phyloP scores from a whole-genome alignment of 2,329 filamentous ascomycete genomes.

The Pestalotiopsis sp. region DNA sequence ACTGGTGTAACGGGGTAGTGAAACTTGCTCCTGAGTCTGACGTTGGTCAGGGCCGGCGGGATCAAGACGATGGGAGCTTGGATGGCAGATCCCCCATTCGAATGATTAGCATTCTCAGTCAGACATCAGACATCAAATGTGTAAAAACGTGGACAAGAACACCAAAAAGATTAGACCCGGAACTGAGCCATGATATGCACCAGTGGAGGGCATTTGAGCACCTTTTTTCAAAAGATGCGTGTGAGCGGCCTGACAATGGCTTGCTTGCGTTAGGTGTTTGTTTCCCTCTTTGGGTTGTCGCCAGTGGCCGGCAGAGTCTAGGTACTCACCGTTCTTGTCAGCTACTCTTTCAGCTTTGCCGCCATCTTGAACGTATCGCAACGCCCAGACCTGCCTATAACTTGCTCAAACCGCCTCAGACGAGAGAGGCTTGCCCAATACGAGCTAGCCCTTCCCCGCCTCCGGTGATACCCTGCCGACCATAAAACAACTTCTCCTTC shows the following conservation, averaged over 20 bases:
- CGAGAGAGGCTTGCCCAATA: slow-evolving; percentile 14
- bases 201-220: background rate
- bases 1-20: background rate
- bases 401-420: slow-evolving; percentile 53
- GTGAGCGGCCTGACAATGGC: background rate
- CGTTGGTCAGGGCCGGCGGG: background rate
- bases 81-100: background rate
- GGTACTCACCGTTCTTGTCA: background rate
- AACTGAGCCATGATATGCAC: background rate
- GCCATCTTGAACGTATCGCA: background rate
- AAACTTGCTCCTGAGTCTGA: background rate
- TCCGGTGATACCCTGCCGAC: slow-evolving; percentile 2
- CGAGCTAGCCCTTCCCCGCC: slow-evolving; percentile 18
- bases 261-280: background rate
- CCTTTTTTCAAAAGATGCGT: background rate
- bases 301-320: background rate
- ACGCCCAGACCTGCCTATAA: slow-evolving; percentile 35
- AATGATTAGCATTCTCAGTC: too few relatives aligned
- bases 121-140: too few relatives aligned
- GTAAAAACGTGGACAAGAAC: too few relatives aligned
- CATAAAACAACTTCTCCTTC: slow-evolving; percentile 10
- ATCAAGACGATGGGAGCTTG: background rate
- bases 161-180: background rate
- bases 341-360: background rate
- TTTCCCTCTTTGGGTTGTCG: background rate